Conservation (phyloP, 176 grass and related monocot species). For the Melocanna baccifera region DNA sequence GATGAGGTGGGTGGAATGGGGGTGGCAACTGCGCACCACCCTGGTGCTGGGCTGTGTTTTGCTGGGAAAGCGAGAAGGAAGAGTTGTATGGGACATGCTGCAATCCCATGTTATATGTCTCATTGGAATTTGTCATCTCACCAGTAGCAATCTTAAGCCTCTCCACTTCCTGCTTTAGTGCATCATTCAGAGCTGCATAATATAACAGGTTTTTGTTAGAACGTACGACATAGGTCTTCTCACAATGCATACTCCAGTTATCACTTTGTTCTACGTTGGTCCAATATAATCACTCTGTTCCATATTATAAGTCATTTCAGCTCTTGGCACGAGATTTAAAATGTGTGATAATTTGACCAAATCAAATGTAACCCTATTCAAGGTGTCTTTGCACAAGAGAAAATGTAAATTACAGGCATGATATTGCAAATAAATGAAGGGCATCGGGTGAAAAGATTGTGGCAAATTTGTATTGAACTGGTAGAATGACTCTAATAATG, state of each 20-base stretch:
- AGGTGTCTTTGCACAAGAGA: neutral
- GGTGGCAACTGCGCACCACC: constrained; percentile 45
- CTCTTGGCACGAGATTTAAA: neutral
- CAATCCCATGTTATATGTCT: constrained; percentile 71
- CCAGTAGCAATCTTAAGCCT: constrained; percentile 90
- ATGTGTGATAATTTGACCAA: neutral
- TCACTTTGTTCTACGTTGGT: neutral
- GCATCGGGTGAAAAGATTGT: neutral
- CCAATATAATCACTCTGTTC: neutral
- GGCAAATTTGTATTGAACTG: neutral
- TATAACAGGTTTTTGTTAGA: constrained; percentile 9
- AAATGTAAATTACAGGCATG: constrained; percentile 8
- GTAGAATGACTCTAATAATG: neutral
- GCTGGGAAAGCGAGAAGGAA: constrained; percentile 67
- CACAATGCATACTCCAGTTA: constrained; percentile 10
- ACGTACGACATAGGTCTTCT: neutral
- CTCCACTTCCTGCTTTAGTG: constrained; percentile 91
- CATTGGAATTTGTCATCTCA: constrained; percentile 60
- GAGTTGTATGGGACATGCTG: constrained; percentile 71
- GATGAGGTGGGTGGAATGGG: constrained; percentile 57
- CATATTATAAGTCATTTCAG: neutral
- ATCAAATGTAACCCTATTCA: neutral
- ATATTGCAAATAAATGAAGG: neutral
- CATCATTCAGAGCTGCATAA: constrained; percentile 90
- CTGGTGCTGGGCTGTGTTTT: constrained; percentile 51